Evolutionary conservation across 2,329 filamentous ascomycete genomes (phyloP).

Genomic region (Colletotrichum sp.): DNA sequence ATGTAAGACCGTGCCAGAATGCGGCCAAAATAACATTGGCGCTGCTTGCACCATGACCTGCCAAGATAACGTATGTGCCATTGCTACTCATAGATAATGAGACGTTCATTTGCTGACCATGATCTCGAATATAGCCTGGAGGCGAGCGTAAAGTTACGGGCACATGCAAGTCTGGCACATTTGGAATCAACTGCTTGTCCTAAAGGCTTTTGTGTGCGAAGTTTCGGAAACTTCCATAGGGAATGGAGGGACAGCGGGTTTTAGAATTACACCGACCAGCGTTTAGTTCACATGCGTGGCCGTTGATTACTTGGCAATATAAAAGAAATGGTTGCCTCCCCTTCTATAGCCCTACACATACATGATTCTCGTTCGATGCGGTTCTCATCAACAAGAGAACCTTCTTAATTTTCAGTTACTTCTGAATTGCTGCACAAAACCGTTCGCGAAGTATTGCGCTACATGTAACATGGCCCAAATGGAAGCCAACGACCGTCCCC

Average conservation of each 20-base stretch:
- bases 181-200: background rate
- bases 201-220: background rate
- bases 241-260: background rate
- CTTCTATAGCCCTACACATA: too few species aligned
- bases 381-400: background rate
- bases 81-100: background rate
- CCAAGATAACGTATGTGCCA: background rate
- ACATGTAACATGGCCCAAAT: background rate
- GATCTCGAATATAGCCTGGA: background rate
- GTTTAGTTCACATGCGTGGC: background rate
- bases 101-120: background rate
- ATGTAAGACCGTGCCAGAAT: background rate
- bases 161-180: background rate
- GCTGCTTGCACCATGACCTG: background rate
- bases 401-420: rapidly evolving
- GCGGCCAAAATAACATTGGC: background rate
- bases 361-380: background rate
- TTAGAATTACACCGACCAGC: rapidly evolving
- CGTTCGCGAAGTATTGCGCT: background rate
- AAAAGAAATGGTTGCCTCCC: background rate
- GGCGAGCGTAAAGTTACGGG: background rate
- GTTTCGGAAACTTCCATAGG: background rate
- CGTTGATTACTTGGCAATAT: background rate
- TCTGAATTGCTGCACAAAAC: background rate
- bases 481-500: background rate